These are phyloP conservation scores for Botryotinia convoluta DNA, from an alignment of 2,329 filamentous ascomycete genomes.

Conservation along the genomic window DNA sequence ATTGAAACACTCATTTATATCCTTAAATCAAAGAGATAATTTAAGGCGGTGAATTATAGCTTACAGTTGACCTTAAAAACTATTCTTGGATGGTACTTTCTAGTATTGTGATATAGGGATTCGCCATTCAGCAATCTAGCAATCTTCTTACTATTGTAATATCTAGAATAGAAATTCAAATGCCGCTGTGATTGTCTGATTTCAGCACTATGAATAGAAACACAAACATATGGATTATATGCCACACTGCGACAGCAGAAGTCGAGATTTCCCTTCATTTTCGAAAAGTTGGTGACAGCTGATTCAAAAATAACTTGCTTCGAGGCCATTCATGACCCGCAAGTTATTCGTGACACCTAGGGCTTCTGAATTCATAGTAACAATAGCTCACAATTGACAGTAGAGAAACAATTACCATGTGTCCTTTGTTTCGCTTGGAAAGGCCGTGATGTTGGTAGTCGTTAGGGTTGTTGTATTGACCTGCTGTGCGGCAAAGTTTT, in stretches of 20 bases:
- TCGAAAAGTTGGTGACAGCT: neutral
- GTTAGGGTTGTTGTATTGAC: neutral
- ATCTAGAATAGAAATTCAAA: neutral
- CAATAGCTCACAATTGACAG: neutral
- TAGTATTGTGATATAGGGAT: neutral
- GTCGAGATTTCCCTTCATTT: neutral
- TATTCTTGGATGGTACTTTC: neutral
- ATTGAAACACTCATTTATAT: neutral
- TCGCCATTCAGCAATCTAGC: neutral
- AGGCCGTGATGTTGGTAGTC: neutral
- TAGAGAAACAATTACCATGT: neutral
- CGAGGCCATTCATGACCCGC: neutral
- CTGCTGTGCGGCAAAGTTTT: neutral
- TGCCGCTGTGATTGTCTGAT: neutral
- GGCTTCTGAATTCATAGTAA: neutral
- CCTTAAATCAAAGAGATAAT: neutral
- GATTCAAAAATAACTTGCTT: neutral
- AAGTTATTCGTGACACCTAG: too few relatives aligned
- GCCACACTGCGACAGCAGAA: neutral
- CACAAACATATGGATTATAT: neutral
- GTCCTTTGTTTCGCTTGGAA: neutral
- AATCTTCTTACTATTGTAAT: neutral
- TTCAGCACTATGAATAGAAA: neutral
- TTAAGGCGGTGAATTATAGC: neutral
- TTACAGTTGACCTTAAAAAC: neutral